Percentiles rank a stretch among this genome's conserved stretches.
phyloP scores from a whole-genome alignment of 345 rosid species.

The Murraya paniculata region DNA sequence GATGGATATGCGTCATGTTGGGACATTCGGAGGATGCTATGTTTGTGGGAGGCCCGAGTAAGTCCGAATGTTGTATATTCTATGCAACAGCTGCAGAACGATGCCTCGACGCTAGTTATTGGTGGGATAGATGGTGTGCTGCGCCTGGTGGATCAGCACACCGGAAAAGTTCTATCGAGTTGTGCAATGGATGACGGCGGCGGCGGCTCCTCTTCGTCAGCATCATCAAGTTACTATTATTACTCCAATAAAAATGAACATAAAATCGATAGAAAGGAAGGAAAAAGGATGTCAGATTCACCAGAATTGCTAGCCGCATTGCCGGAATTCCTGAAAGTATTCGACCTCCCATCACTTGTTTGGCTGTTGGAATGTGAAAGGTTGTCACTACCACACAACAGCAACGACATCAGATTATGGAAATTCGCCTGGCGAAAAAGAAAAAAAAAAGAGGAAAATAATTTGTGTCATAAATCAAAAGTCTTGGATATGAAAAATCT shows the following conservation, averaged over 20 bases:
- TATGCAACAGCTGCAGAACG: conserved; percentile 47
- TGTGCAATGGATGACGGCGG: conserved; percentile 36
- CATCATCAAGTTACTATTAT: neutral
- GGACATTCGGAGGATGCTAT: conserved; percentile 81
- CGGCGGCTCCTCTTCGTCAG: neutral
- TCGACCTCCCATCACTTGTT: conserved; percentile 64
- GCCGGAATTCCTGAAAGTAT: conserved; percentile 46
- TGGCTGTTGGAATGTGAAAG: conserved; percentile 83
- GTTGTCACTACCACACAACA: conserved; percentile 66
- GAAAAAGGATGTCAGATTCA: conserved; percentile 32
- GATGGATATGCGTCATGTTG: conserved; percentile 71
- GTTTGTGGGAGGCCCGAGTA: conserved; percentile 62
- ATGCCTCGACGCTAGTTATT: conserved; percentile 46
- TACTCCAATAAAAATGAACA: conserved; percentile 23
- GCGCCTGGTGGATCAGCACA: conserved; percentile 63
- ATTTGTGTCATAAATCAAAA: too few relatives aligned
- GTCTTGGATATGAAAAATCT: too few relatives aligned
- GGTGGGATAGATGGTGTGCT: conserved; percentile 88
- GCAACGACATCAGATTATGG: conserved; percentile 62
- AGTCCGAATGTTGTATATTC: conserved; percentile 77
- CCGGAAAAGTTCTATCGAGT: conserved; percentile 52
- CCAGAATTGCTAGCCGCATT: conserved; percentile 26
- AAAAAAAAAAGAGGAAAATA: neutral
- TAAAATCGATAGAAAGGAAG: conserved; percentile 36
- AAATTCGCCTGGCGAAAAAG: conserved; percentile 28